phyloP scores from a whole-genome alignment of 1,284 basidiomycete genomes.

The Salmacisia buchloeana region DNA sequence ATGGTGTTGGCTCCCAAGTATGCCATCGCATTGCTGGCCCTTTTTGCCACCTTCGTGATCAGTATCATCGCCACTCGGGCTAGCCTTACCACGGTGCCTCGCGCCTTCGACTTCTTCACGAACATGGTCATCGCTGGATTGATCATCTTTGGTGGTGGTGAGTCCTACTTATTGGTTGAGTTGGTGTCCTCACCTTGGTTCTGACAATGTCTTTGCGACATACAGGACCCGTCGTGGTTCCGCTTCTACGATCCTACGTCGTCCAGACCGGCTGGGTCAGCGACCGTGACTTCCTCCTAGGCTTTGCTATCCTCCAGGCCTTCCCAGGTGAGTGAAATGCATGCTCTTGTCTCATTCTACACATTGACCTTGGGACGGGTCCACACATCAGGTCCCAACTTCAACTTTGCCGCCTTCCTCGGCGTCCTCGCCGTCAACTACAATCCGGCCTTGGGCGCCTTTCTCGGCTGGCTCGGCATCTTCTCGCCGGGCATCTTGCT shows the following conservation, averaged over 20 bases:
- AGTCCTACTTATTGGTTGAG: conserved; percentile 57
- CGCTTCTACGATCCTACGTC: not conserved
- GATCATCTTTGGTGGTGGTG: conserved; percentile 61
- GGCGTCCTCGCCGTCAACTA: conserved; percentile 54
- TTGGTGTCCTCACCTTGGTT: conserved; percentile 11
- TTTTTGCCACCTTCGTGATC: conserved; percentile 44
- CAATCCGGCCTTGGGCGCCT: conserved; percentile 53
- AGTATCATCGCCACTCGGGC: conserved; percentile 50
- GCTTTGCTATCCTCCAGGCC: conserved; percentile 57
- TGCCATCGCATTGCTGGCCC: conserved; percentile 36
- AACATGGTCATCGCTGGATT: conserved; percentile 56
- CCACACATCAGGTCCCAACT: conserved; percentile 59
- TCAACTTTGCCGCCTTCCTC: conserved; percentile 61
- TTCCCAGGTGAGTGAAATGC: conserved; percentile 29
- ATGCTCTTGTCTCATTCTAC: conserved; percentile 19
- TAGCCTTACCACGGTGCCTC: conserved; percentile 39
- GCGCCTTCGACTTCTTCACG: conserved; percentile 53
- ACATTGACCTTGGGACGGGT: not conserved
- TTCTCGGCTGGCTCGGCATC: conserved; percentile 53
- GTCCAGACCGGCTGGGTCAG: conserved; percentile 13
- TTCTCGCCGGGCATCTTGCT: conserved; percentile 55
- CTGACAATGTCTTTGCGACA: not conserved
- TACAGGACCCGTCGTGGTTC: conserved; percentile 1
- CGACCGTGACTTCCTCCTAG: conserved; percentile 59
- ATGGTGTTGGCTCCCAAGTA: conserved; percentile 25